phyloP scores from a whole-genome alignment of 2,329 filamentous ascomycete species.

The Penicillium psychrosexuale region DNA sequence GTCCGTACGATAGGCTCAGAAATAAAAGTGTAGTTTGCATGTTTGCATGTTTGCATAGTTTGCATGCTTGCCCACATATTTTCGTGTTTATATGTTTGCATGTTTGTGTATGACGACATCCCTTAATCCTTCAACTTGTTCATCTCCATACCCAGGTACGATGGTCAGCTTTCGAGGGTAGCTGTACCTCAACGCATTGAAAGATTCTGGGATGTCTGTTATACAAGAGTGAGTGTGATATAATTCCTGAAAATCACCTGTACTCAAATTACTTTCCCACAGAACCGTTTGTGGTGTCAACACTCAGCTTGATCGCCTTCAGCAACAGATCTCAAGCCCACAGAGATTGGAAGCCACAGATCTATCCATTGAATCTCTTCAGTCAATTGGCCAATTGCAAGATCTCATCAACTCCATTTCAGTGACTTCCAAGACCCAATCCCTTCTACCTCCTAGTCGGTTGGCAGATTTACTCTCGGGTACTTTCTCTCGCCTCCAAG shows the following conservation, averaged over 20 bases:
- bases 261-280: neutral
- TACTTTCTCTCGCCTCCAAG: conserved; percentile 43
- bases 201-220: conserved; percentile 19
- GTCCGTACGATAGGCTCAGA: too few relatives aligned
- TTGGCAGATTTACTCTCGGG: conserved; percentile 60
- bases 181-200: neutral
- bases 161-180: neutral
- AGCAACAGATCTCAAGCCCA: conserved; percentile 39
- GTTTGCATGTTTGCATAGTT: neutral
- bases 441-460: conserved; percentile 58
- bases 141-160: neutral
- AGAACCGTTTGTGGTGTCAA: conserved; percentile 59
- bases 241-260: neutral
- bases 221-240: conserved; percentile 21
- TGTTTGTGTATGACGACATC: neutral
- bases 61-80: neutral
- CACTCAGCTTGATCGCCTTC: conserved; percentile 56
- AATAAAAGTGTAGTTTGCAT: too few relatives aligned
- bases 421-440: conserved; percentile 61
- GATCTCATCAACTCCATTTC: conserved; percentile 68
- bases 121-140: neutral
- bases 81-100: neutral
- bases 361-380: conserved; percentile 5
- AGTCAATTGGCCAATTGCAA: conserved; percentile 55
- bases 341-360: conserved; percentile 24